A percentile compares a stretch with the other conserved stretches of the same genome.
phyloP scores from a whole-genome alignment of 148 eudicot genomes.

The Persicaria tinctoria region DNA sequence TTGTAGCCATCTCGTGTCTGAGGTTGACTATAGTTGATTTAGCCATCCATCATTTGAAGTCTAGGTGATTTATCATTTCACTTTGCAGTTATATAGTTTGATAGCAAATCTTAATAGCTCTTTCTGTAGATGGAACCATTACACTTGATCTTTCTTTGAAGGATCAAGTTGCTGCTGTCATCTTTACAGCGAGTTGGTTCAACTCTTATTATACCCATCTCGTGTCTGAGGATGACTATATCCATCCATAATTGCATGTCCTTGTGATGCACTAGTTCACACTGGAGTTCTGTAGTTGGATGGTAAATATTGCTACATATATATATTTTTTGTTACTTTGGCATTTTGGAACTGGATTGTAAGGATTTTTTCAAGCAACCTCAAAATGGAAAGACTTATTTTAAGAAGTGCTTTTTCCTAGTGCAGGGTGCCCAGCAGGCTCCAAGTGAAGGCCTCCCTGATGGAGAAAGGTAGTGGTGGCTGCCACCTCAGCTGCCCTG shows the following conservation, averaged over 20 bases:
- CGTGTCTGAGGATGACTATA: constrained; percentile 22
- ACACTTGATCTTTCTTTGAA: too few species aligned
- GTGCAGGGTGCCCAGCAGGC: background rate
- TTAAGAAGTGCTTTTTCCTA: too few species aligned
- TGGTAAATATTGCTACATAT: background rate
- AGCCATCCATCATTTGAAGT: too few species aligned
- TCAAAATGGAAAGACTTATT: too few species aligned
- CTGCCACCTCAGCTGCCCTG: background rate
- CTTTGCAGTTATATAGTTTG: too few species aligned
- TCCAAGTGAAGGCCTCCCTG: constrained; percentile 10
- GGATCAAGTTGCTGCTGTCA: background rate
- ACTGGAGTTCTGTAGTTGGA: constrained; percentile 2
- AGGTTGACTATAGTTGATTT: too few species aligned
- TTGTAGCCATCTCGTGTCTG: too few species aligned
- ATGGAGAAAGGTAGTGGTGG: constrained; percentile 12
- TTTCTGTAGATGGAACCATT: too few species aligned
- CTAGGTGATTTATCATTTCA: too few species aligned
- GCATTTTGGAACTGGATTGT: background rate
- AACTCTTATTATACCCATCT: background rate
- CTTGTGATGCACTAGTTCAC: background rate
- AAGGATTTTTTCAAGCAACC: background rate
- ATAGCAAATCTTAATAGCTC: too few species aligned
- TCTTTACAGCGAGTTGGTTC: constrained; percentile 20
- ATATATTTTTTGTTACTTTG: background rate
- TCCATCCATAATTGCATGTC: background rate